These are phyloP conservation scores for Trichoderma orchidacearum DNA, from an alignment of 495 filamentous ascomycete species.

Conservation along the genomic window DNA sequence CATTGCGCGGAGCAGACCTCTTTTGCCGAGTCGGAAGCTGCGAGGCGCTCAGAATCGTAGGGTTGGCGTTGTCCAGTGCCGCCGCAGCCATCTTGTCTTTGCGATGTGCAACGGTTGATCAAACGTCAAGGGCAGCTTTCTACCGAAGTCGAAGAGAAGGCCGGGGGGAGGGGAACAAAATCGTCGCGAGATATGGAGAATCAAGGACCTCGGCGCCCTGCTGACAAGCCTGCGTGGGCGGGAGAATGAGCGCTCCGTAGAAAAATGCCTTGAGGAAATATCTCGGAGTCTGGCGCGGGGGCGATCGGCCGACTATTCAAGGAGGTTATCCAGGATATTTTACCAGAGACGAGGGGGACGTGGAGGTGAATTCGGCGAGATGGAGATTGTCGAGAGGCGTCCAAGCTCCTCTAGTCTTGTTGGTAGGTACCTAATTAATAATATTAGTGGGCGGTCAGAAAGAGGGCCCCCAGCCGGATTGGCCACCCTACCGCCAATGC, in stretches of 20 bases:
- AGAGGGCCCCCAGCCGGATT: too few species aligned
- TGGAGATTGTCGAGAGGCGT: not conserved
- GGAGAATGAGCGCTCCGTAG: too few species aligned
- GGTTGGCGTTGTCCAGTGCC: conserved; percentile 74
- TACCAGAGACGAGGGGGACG: not conserved
- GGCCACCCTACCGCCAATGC: too few species aligned
- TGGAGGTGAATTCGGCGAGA: not conserved
- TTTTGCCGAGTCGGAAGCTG: conserved; percentile 68
- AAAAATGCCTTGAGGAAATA: not conserved
- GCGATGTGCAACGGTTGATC: not conserved
- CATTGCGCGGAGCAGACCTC: conserved; percentile 15
- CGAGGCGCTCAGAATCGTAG: conserved; percentile 77
- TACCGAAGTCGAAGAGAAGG: too few species aligned
- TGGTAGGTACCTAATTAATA: too few species aligned
- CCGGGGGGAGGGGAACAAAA: too few species aligned
- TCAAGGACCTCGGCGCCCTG: too few species aligned
- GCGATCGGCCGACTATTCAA: not conserved
- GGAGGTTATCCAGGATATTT: not conserved
- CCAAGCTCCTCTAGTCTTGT: not conserved
- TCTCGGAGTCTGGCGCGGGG: not conserved
- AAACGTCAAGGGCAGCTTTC: too few species aligned
- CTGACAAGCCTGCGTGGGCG: too few species aligned
- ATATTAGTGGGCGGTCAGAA: not conserved
- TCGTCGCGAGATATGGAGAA: too few species aligned
- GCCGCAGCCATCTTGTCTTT: conserved; percentile 9